Evolutionary conservation across 1,284 basidiomycete species (phyloP).

Genomic region (Irpex lacteus): DNA sequence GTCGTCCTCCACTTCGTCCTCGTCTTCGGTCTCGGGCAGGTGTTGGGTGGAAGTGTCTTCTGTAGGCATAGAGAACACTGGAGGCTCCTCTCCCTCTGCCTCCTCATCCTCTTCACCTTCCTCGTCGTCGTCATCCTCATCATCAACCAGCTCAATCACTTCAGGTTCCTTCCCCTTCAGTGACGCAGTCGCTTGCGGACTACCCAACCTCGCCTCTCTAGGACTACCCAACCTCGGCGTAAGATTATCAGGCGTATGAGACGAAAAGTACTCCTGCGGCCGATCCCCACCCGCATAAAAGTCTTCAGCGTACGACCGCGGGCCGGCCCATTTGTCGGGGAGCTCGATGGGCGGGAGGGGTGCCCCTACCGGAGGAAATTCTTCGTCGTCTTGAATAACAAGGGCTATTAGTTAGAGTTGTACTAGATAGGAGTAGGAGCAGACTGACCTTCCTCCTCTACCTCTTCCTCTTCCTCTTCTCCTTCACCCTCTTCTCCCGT

Average conservation of each 20-base stretch:
- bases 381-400: not conserved
- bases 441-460: slow-evolving; percentile 3
- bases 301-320: slow-evolving; percentile 48
- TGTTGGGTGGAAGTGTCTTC: not conserved
- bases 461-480: slow-evolving; percentile 5
- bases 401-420: too few species aligned
- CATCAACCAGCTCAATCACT: not conserved
- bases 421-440: too few species aligned
- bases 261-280: slow-evolving; percentile 6
- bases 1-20: not conserved
- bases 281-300: slow-evolving; percentile 36
- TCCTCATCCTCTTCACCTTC: slow-evolving; percentile 1
- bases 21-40: too few species aligned
- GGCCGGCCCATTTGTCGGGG: slow-evolving; percentile 47
- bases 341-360: slow-evolving; percentile 29
- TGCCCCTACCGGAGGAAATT: slow-evolving; percentile 1
- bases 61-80: slow-evolving; percentile 10
- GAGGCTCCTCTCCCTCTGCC: slow-evolving; percentile 1
- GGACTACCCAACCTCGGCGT: slow-evolving; percentile 8
- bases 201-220: not conserved
- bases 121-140: not conserved
- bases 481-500: slow-evolving; percentile 9
- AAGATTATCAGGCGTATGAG: slow-evolving; percentile 17
- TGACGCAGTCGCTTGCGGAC: too few species aligned
- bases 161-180: not conserved